These are phyloP conservation scores for Phyllosticta capitalensis DNA, from an alignment of 2,329 filamentous ascomycete genomes.

Conservation along the genomic window DNA sequence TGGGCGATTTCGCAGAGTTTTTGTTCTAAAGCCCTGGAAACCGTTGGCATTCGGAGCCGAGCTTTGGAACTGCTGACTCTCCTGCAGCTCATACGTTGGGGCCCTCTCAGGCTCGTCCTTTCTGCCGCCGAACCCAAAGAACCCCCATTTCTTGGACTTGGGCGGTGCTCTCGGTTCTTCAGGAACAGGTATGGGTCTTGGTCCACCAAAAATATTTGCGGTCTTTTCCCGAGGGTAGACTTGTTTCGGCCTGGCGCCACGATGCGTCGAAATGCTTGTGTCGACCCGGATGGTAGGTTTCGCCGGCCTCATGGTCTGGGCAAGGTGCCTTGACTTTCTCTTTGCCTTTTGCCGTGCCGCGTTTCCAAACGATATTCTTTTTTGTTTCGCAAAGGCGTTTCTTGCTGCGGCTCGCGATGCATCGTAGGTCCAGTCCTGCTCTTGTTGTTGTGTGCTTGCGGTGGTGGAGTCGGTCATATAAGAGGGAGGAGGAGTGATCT, in stretches of 20 bases:
- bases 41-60: constrained; percentile 1
- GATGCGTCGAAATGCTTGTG: constrained; percentile 52
- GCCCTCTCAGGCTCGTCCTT: constrained; percentile 1
- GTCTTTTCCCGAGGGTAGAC: constrained; percentile 27
- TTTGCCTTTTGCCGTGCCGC: constrained; percentile 44
- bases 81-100: constrained; percentile 4
- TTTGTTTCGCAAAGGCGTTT: constrained; percentile 22
- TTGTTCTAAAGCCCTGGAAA: constrained; percentile 13
- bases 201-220: not conserved
- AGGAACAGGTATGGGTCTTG: not conserved
- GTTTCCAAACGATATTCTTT: constrained; percentile 26
- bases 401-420: constrained; percentile 19
- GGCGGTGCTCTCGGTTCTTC: not conserved
- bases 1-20: constrained; percentile 17
- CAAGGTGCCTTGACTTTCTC: constrained; percentile 46
- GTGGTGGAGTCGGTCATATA: not conserved
- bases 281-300: constrained; percentile 55
- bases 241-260: constrained; percentile 37
- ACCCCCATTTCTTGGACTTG: constrained; percentile 7
- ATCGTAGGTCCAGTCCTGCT: constrained; percentile 18
- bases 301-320: constrained; percentile 42
- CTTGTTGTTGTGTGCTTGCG: not conserved
- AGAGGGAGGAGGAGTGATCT: constrained; percentile 3
- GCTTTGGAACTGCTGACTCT: not conserved
- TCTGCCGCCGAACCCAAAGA: not conserved